Evolutionary conservation across 2,329 filamentous ascomycete genomes (phyloP).

Genomic region (Amauroascus verrucosus): DNA sequence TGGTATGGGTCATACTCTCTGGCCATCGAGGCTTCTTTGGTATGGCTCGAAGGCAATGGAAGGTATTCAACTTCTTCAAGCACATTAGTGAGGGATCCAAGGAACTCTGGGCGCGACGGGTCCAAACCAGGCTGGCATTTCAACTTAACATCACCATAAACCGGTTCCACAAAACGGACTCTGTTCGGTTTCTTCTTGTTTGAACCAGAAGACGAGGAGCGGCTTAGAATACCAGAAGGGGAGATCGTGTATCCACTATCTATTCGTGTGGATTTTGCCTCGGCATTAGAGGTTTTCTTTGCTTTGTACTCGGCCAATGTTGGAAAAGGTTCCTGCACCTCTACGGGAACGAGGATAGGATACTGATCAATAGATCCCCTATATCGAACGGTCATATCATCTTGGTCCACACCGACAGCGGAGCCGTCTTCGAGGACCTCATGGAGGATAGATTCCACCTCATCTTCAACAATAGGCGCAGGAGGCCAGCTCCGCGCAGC

Average conservation of each 20-base stretch:
- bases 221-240: not conserved
- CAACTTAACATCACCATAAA: not conserved
- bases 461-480: constrained; percentile 38
- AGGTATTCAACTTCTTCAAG: constrained; percentile 2
- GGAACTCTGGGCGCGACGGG: not conserved
- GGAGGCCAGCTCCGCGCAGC: constrained; percentile 33
- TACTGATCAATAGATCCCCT: constrained; percentile 38
- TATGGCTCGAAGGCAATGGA: not conserved
- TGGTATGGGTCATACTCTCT: not conserved
- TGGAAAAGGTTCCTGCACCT: constrained; percentile 15
- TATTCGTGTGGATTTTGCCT: not conserved
- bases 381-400: constrained; percentile 18
- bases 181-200: constrained; percentile 9
- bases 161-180: constrained; percentile 13
- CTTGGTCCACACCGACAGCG: constrained; percentile 9
- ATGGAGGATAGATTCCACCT: constrained; percentile 32
- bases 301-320: not conserved
- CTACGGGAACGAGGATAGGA: constrained; percentile 33
- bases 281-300: not conserved
- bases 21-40: not conserved
- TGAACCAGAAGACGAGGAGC: not conserved
- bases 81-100: not conserved
- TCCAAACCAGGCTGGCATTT: constrained; percentile 12
- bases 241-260: not conserved
- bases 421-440: constrained; percentile 29